Evolutionary conservation across 306 rosid genomes (phyloP).

Genomic region (Glycine latifolia): DNA sequence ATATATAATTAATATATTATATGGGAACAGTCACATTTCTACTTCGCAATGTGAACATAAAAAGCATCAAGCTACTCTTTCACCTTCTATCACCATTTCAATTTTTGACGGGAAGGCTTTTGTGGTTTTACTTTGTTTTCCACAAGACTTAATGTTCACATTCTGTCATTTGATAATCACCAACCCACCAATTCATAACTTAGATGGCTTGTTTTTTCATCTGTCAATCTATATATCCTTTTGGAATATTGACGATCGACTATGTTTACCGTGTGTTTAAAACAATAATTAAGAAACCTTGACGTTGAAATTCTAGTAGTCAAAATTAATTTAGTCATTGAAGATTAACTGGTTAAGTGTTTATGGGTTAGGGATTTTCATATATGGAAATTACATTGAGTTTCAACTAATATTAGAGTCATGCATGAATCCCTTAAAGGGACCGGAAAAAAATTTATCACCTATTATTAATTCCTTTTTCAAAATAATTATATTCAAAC

Average conservation of each 20-base stretch:
- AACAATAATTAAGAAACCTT: neutral
- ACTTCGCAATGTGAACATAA: constrained; percentile 5
- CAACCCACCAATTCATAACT: constrained; percentile 6
- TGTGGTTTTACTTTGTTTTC: neutral
- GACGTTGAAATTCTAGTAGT: neutral
- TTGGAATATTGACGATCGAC: constrained; percentile 19
- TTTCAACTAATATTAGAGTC: neutral
- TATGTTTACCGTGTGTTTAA: constrained; percentile 8
- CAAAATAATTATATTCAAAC: neutral
- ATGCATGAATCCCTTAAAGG: neutral
- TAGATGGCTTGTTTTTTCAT: constrained; percentile 15
- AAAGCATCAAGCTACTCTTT: neutral
- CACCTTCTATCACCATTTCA: constrained; percentile 17
- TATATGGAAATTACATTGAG: neutral
- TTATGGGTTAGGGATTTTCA: neutral
- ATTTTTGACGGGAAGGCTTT: constrained; percentile 12
- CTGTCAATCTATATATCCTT: neutral
- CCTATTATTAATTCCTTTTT: neutral
- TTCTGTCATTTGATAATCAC: constrained; percentile 18
- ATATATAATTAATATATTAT: neutral
- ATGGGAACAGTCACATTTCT: neutral
- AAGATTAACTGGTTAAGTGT: neutral
- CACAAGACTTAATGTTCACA: constrained; percentile 3
- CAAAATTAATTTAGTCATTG: no score
- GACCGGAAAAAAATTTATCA: neutral